Evolutionary conservation across 306 rosid genomes (phyloP).

Genomic region (Arachis hypogaea): DNA sequence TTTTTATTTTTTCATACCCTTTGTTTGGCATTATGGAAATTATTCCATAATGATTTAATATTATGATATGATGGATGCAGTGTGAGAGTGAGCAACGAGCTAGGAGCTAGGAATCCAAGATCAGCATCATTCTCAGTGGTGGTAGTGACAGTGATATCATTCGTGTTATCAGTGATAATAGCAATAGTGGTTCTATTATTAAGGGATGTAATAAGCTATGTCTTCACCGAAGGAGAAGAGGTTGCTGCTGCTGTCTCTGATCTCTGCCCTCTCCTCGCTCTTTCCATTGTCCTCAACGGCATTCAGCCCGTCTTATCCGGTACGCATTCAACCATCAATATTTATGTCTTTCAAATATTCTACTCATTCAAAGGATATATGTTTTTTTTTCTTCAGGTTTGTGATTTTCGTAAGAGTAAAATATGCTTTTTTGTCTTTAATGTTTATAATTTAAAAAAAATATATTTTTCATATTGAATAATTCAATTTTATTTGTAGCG

Average conservation of each 20-base stretch:
- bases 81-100: slow-evolving; percentile 91
- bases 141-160: slow-evolving; percentile 64
- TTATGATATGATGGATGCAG: slow-evolving; percentile 42
- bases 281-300: slow-evolving; percentile 75
- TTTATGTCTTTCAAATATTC: too few species aligned
- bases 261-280: slow-evolving; percentile 72
- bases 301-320: slow-evolving; percentile 88
- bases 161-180: slow-evolving; percentile 52
- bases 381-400: too few species aligned
- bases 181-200: slow-evolving; percentile 52
- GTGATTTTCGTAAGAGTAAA: too few species aligned
- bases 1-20: background rate
- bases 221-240: slow-evolving; percentile 66
- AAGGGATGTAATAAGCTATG: slow-evolving; percentile 67
- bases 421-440: too few species aligned
- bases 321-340: background rate
- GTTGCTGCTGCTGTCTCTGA: slow-evolving; percentile 87
- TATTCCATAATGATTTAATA: background rate
- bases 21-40: background rate
- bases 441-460: too few species aligned
- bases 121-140: slow-evolving; percentile 71
- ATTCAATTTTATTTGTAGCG: too few species aligned
- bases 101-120: slow-evolving; percentile 79
- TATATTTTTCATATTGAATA: too few species aligned
- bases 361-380: too few species aligned